phyloP scores from a whole-genome alignment of 352 stramenopile species.

The Globisporangium alternatum region DNA sequence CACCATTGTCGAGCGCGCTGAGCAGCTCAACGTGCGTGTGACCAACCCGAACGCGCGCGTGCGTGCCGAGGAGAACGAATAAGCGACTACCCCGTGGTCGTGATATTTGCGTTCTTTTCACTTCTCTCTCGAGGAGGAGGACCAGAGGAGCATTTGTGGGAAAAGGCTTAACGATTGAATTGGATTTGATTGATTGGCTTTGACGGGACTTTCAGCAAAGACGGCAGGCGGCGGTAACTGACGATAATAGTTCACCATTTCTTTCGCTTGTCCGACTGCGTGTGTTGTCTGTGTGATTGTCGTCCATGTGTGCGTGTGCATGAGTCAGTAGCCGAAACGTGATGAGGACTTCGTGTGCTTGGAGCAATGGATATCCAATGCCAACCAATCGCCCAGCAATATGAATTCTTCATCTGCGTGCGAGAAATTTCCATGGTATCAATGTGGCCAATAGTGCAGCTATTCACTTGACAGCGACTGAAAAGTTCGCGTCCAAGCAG shows the following conservation, averaged over 20 bases:
- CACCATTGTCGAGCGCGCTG: slow-evolving; percentile 97
- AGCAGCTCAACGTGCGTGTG: slow-evolving; percentile 98
- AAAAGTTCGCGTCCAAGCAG: too few species aligned
- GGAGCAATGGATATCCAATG: too few species aligned
- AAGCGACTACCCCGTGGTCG: slow-evolving; percentile 29
- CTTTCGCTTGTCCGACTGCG: slow-evolving; percentile 21
- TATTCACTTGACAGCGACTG: too few species aligned
- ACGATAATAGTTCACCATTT: slow-evolving; percentile 32
- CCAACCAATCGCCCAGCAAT: too few species aligned
- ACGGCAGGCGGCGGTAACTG: slow-evolving; percentile 23
- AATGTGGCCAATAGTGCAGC: too few species aligned
- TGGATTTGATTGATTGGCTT: slow-evolving; percentile 8
- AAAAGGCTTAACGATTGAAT: slow-evolving; percentile 12
- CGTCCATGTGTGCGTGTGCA: neutral
- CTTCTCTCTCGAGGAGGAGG: neutral
- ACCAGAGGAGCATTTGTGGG: slow-evolving; percentile 20
- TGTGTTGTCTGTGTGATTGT: slow-evolving; percentile 23
- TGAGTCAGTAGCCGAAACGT: too few species aligned
- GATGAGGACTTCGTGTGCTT: too few species aligned
- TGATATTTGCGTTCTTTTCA: slow-evolving; percentile 7
- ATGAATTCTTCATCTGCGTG: too few species aligned
- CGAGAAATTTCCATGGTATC: too few species aligned
- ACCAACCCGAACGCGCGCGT: slow-evolving; percentile 98
- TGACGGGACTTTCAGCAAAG: slow-evolving; percentile 20
- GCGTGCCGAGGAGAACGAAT: slow-evolving; percentile 95